Base-by-base conservation (phyloP, 805 yeast species). In the Starmerella davenportii region DNA sequence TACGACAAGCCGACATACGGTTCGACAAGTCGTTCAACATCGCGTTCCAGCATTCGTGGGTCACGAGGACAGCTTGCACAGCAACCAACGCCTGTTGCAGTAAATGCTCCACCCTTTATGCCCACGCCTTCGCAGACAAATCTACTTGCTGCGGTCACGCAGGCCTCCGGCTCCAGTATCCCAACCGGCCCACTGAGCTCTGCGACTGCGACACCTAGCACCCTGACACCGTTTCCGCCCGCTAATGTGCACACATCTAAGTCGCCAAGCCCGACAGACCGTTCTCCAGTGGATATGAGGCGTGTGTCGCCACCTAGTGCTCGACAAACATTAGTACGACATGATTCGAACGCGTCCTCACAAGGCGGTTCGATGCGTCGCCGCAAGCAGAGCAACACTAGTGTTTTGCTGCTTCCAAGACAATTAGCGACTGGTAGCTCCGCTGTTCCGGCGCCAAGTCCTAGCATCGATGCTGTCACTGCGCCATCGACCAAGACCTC, bases 351-450 rank as follows among this genome's bases (percentile, higher is more conserved):
- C n/a, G n/a, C n/a, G n/a, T n/a, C n/a, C n/a, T n/a, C n/a, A n/a
- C n/a, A n/a, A n/a, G n/a, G n/a, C n/a, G n/a, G n/a, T n/a, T n/a
- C n/a, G n/a, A n/a, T n/a, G n/a, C n/a, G n/a, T n/a, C n/a, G n/a
- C n/a, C n/a, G 16, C 25, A 3, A 18, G 14, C 27, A 29, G 31
- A 21, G 19, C 29, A 32, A 23, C 3, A 36, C 42, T 1, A 42
- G 43, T 32, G 46, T 46, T 3, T 36, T 47, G 29, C 39, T 47
- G 21, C 39, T 43, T 27, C 52, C 50, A 7, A 38, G 43, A 4
- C 46, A 47, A 31, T 40, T 43, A 16, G 38, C 32, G 11, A 29
- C 32, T 29, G 32, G 32, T 11, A 14, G 13, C 13, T 11, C 13
- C 14, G 14, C 11, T 14, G 14, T 11, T 14, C 11, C 11, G 13